Evolutionary conservation across 2,329 filamentous ascomycete genomes (phyloP).

Genomic region (Nothophaeocryptopus gaeumannii): DNA sequence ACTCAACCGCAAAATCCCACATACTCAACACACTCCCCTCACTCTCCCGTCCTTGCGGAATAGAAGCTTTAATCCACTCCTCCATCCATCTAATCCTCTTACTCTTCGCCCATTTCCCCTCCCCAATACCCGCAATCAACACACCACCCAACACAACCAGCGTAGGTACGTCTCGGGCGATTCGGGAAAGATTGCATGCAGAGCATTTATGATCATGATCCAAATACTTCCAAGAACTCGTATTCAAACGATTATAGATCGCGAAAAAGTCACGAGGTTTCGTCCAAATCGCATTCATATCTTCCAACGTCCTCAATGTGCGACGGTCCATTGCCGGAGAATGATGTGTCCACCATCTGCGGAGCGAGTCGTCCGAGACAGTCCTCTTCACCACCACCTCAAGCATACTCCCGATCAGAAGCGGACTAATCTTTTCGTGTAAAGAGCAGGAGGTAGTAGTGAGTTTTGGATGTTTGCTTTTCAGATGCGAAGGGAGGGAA

Average conservation of each 20-base stretch:
- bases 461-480: conserved; percentile 14
- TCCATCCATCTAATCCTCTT: conserved; percentile 26
- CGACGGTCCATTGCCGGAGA: neutral
- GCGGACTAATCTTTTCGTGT: conserved; percentile 23
- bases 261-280: conserved; percentile 6
- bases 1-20: conserved; percentile 14
- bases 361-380: too few relatives aligned
- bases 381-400: conserved; percentile 10
- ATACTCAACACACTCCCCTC: conserved; percentile 4
- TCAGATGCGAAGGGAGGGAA: conserved; percentile 25
- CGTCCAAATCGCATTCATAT: conserved; percentile 19
- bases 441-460: conserved; percentile 21
- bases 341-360: too few relatives aligned
- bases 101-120: conserved; percentile 26
- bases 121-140: conserved; percentile 23
- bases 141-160: conserved; percentile 23
- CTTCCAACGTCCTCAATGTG: conserved; percentile 14
- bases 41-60: neutral
- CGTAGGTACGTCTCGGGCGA: conserved; percentile 14
- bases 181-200: conserved; percentile 22
- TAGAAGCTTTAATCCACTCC: conserved; percentile 15
- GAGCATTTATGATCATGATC: conserved; percentile 20
- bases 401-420: conserved; percentile 24
- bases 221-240: neutral
- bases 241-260: neutral